These are phyloP conservation scores for Fusarium sp. DNA, from an alignment of 2,329 filamentous ascomycete species.

Conservation along the genomic window DNA sequence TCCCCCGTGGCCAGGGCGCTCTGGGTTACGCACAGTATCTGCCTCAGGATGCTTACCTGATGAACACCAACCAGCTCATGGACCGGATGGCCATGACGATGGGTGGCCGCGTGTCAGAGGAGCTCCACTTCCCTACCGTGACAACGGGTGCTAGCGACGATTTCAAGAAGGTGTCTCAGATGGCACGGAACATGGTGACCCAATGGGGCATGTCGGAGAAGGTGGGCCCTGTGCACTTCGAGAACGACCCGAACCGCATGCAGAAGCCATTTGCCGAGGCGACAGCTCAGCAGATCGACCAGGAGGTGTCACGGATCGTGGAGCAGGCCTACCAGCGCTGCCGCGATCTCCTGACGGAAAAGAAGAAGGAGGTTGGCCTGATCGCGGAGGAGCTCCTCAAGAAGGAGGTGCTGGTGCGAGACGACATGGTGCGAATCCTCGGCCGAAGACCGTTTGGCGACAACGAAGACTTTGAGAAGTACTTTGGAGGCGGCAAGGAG, in stretches of 20 bases:
- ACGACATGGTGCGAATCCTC: conserved; percentile 91
- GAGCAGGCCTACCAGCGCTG: conserved; percentile 94
- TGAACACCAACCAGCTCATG: conserved; percentile 96
- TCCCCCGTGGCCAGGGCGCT: conserved; percentile 92
- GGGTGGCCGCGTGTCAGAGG: conserved; percentile 93
- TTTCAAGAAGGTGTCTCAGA: conserved; percentile 97
- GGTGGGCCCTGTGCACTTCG: conserved; percentile 92
- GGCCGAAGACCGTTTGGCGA: conserved; percentile 89
- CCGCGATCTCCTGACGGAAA: conserved; percentile 82
- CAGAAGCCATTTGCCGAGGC: conserved; percentile 97
- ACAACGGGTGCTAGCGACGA: conserved; percentile 96
- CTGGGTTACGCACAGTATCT: conserved; percentile 97
- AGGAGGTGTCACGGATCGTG: conserved; percentile 90
- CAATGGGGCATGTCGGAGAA: conserved; percentile 98
- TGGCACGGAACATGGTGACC: conserved; percentile 99
- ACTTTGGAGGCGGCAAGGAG: conserved; percentile 77
- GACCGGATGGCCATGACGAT: conserved; percentile 99
- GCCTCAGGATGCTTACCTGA: conserved; percentile 93
- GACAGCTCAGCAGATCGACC: conserved; percentile 91
- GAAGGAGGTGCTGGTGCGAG: conserved; percentile 91
- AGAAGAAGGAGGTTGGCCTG: conserved; percentile 88
- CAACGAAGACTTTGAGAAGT: conserved; percentile 89
- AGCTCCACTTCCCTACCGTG: conserved; percentile 96
- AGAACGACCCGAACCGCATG: conserved; percentile 82
- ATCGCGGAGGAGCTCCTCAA: conserved; percentile 92